A percentile compares a stretch with the other conserved stretches of the same genome.
Conservation (phyloP, 768 basidiomycete genomes). For the Bullera alba region DNA sequence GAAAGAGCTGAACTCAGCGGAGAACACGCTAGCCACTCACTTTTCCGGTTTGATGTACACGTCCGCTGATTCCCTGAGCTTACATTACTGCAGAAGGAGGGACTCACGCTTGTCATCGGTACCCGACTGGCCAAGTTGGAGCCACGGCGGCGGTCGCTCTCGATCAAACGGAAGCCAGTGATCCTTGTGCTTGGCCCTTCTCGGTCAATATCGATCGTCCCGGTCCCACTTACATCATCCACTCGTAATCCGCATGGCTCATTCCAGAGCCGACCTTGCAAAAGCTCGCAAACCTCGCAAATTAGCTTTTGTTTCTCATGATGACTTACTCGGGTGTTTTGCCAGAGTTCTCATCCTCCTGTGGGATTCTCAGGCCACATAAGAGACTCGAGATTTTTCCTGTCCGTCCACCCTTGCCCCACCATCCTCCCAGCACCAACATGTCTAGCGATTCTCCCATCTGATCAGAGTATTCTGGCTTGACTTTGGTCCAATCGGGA, state of each 20-base stretch:
- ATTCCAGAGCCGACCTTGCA: slow-evolving; percentile 86
- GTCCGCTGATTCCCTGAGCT: slow-evolving; percentile 78
- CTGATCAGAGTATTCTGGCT: slow-evolving; percentile 47
- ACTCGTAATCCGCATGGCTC: slow-evolving; percentile 74
- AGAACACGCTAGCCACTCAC: slow-evolving; percentile 49
- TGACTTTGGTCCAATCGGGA: slow-evolving; percentile 86
- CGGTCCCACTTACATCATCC: slow-evolving; percentile 57
- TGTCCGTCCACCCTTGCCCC: slow-evolving; percentile 74
- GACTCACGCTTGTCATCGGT: slow-evolving; percentile 48
- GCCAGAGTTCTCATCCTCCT: slow-evolving; percentile 51
- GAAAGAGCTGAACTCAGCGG: slow-evolving; percentile 62
- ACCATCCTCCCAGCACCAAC: slow-evolving; percentile 81
- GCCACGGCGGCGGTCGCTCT: slow-evolving; percentile 64
- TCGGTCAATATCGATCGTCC: too few species aligned
- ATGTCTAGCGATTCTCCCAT: slow-evolving; percentile 67
- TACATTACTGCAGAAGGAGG: slow-evolving; percentile 51
- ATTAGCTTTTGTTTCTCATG: not conserved
- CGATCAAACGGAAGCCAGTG: slow-evolving; percentile 73
- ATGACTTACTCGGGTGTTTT: slow-evolving; percentile 57
- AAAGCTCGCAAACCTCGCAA: slow-evolving; percentile 74
- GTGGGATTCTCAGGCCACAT: slow-evolving; percentile 78
- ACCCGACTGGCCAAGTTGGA: slow-evolving; percentile 36
- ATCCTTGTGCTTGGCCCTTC: slow-evolving; percentile 54
- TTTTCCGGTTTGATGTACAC: slow-evolving; percentile 82
- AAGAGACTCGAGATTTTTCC: slow-evolving; percentile 85